phyloP scores from a whole-genome alignment of 164 flowering plant species.

The Tetrastigma voinierianum region DNA sequence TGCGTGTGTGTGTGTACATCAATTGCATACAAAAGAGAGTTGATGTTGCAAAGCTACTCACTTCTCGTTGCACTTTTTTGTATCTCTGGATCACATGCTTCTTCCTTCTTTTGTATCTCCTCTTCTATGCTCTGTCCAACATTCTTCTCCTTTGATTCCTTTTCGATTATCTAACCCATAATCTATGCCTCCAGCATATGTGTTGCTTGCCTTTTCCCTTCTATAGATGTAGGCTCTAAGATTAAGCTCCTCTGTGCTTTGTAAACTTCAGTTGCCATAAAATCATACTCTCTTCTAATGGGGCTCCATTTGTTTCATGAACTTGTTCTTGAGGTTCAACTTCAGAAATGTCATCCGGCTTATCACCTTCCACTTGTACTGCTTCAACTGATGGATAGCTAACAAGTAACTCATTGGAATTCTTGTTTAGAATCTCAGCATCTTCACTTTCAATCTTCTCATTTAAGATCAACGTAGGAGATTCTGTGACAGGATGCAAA shows the following conservation, averaged over 20 bases:
- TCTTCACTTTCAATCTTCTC: background rate
- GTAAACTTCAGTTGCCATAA: background rate
- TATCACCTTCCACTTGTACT: slow-evolving; percentile 1
- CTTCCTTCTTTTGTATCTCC: slow-evolving; percentile 5
- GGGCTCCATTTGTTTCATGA: slow-evolving; percentile 10
- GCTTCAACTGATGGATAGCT: slow-evolving; percentile 6
- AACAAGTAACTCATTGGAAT: background rate
- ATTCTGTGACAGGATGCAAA: too few relatives aligned
- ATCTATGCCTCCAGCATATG: background rate
- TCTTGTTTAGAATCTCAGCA: background rate
- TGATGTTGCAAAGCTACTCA: background rate
- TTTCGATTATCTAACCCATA: background rate
- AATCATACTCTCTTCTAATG: slow-evolving; percentile 9
- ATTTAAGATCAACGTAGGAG: background rate
- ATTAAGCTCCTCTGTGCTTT: slow-evolving; percentile 6
- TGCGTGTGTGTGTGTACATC: too few relatives aligned
- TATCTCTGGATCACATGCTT: background rate
- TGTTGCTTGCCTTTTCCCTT: slow-evolving; percentile 7
- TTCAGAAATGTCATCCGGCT: slow-evolving; percentile 7
- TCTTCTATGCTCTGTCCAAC: background rate
- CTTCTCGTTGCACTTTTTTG: slow-evolving; percentile 1
- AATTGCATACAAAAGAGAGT: background rate
- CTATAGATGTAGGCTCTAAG: slow-evolving; percentile 10
- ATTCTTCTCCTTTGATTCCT: background rate
- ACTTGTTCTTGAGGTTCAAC: slow-evolving; percentile 13